These are phyloP conservation scores for Gamarada debralockiae DNA, from an alignment of 495 filamentous ascomycete species.

Conservation along the genomic window DNA sequence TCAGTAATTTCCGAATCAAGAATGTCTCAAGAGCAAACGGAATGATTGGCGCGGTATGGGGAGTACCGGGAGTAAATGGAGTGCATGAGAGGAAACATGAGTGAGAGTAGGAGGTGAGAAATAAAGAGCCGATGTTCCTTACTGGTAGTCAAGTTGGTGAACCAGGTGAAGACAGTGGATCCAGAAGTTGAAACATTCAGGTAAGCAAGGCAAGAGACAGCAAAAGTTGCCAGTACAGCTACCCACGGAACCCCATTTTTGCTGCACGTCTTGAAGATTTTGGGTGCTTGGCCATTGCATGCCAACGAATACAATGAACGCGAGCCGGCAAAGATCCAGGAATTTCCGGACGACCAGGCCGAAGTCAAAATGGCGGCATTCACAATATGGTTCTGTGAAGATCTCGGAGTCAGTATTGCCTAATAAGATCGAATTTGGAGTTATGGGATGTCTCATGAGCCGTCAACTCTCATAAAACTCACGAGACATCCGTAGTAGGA, in stretches of 20 bases:
- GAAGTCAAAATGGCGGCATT: conserved; percentile 69
- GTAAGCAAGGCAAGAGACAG: conserved; percentile 51
- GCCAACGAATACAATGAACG: conserved; percentile 69
- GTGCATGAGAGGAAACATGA: too few relatives aligned
- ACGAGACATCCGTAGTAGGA: too few relatives aligned
- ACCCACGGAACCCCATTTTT: conserved; percentile 44
- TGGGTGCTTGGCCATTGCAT: conserved; percentile 59
- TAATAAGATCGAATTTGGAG: too few relatives aligned
- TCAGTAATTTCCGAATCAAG: conserved; percentile 46
- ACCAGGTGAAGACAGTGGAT: conserved; percentile 56
- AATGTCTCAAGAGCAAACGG: too few relatives aligned
- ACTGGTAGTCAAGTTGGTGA: conserved; percentile 51
- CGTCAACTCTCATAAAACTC: too few relatives aligned
- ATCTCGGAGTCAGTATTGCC: too few relatives aligned
- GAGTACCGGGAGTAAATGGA: too few relatives aligned
- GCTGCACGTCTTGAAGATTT: conserved; percentile 44
- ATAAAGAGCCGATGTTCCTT: background rate
- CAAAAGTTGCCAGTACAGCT: conserved; percentile 44
- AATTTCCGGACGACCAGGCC: conserved; percentile 67
- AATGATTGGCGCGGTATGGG: too few relatives aligned
- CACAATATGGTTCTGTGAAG: too few relatives aligned
- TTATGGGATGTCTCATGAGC: too few relatives aligned
- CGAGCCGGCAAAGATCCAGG: conserved; percentile 74
- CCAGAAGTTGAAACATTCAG: conserved; percentile 51
- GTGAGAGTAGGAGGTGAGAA: too few relatives aligned